Base-by-base conservation (phyloP, 1,139 yeast genomes). In the Blastobotrys persicus region DNA sequence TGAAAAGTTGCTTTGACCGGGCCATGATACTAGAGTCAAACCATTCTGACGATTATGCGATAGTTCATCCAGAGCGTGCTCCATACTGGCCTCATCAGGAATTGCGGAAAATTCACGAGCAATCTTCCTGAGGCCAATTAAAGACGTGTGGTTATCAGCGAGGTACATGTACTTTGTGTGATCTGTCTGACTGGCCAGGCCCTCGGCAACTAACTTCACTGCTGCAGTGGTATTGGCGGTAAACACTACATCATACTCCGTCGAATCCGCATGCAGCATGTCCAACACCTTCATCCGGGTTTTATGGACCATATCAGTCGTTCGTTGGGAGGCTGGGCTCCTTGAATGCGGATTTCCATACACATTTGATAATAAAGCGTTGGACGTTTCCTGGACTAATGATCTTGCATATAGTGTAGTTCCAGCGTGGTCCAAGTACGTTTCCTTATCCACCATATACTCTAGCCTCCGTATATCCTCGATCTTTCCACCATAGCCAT, bases 361-460 rank as follows among this genome's bases (percentile, higher is more conserved):
- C 1, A 69, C 47, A 26, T 54, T 54, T 1, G 53, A 14, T 4
- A 61, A 45, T 32, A 73, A 47, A 7, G 44, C 51, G 19, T 57
- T 55, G 12, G 64, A 56, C 23, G 62, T 52, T 6, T 51, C 52
- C 18, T 56, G 51, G 9, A 71, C 49, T 6, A 71, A 50, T 1
- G 65, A 53, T 35, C 57, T 58, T 2, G 73, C 62, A 31, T 64
- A 64, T 2, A 70, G 49, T 1, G 75, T 67, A 42, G 71, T 60
- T 1, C 75, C 77, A 4, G 77, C 76, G 55, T 71, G 71, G 47
- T 73, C 77, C 19, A 72, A 58, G 46, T 72, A 73, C 5, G 59
- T 58, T n/a, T 55, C 45, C 16, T 53, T 51, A 7, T 51, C 54
- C 26, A 55, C 43, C 17, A 39, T 20, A 34, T 58, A 59, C 38